Conservation (phyloP, 768 basidiomycete genomes). For the Boletus pseudo-olivaceus region DNA sequence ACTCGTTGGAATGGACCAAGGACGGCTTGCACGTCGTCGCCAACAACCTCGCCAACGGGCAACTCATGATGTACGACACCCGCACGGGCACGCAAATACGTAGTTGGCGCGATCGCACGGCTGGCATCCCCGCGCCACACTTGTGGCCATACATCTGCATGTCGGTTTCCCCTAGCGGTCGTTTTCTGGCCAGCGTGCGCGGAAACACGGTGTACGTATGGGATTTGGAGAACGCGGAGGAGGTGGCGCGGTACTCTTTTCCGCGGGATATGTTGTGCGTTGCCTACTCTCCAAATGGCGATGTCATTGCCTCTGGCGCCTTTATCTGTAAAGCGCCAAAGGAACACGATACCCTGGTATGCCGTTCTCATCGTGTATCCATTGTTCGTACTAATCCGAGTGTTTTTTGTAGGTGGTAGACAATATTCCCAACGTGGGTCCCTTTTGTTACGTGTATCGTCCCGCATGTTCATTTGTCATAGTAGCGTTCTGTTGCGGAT, state of each 20-base stretch:
- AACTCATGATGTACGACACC: conserved; percentile 24
- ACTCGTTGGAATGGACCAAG: conserved; percentile 25
- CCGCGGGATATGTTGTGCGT: conserved; percentile 24
- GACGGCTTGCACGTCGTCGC: conserved; percentile 18
- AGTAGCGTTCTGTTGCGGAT: neutral
- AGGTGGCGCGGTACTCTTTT: conserved; percentile 19
- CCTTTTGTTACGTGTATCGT: neutral
- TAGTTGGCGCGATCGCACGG: conserved; percentile 15
- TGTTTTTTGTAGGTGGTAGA: conserved; percentile 1
- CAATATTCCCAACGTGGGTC: conserved; percentile 7
- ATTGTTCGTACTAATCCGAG: neutral
- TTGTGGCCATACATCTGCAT: conserved; percentile 24
- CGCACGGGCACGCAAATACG: conserved; percentile 17
- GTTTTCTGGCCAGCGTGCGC: conserved; percentile 18
- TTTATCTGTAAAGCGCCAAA: conserved; percentile 17
- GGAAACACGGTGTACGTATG: conserved; percentile 16
- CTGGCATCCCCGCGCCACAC: neutral
- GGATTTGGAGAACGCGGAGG: conserved; percentile 12
- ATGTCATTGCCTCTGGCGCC: conserved; percentile 14
- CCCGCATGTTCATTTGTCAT: neutral
- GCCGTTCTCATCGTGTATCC: neutral
- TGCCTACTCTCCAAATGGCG: conserved; percentile 21
- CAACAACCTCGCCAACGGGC: conserved; percentile 23
- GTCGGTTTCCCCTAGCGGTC: conserved; percentile 20
- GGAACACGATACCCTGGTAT: conserved; percentile 5